These are phyloP conservation scores for Skeletonema tropicum DNA, from an alignment of 108 stramenopile species.

Conservation along the genomic window DNA sequence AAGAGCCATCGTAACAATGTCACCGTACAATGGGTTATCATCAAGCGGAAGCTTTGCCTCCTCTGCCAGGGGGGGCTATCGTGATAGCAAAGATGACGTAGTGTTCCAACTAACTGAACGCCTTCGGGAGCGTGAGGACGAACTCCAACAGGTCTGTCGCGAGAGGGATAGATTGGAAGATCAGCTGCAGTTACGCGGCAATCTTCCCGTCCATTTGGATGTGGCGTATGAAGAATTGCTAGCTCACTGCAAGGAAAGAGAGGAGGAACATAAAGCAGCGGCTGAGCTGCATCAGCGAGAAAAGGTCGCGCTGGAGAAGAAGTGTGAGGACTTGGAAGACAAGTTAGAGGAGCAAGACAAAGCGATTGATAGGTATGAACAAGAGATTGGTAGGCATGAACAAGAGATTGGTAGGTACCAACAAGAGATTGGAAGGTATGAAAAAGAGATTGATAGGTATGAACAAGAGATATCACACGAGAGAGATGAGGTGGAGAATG, in stretches of 20 bases:
- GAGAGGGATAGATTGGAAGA: conserved; percentile 30
- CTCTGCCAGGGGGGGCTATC: conserved; percentile 9
- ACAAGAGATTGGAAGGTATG: conserved; percentile 10
- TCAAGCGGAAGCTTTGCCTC: background rate
- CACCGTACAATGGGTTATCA: background rate
- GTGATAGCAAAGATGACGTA: conserved; percentile 17
- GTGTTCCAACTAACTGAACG: conserved; percentile 30
- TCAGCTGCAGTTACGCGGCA: conserved; percentile 18
- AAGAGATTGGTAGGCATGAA: no score
- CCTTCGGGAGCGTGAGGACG: conserved; percentile 30
- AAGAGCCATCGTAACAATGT: background rate
- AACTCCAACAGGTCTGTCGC: conserved; percentile 18
- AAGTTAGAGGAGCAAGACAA: conserved; percentile 18
- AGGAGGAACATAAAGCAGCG: conserved; percentile 15
- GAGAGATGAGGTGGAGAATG: conserved; percentile 8
- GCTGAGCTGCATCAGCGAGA: conserved; percentile 13
- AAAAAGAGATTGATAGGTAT: conserved; percentile 10
- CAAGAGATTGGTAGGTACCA: no score
- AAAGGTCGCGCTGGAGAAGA: conserved; percentile 16
- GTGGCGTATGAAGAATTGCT: conserved; percentile 25
- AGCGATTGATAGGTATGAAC: conserved; percentile 11
- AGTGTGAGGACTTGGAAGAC: conserved; percentile 21
- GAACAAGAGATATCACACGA: background rate
- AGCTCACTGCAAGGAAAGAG: conserved; percentile 14
- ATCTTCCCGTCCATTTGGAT: conserved; percentile 26